phyloP scores from a whole-genome alignment of 495 filamentous ascomycete species.

The Penicillium egyptiacum region DNA sequence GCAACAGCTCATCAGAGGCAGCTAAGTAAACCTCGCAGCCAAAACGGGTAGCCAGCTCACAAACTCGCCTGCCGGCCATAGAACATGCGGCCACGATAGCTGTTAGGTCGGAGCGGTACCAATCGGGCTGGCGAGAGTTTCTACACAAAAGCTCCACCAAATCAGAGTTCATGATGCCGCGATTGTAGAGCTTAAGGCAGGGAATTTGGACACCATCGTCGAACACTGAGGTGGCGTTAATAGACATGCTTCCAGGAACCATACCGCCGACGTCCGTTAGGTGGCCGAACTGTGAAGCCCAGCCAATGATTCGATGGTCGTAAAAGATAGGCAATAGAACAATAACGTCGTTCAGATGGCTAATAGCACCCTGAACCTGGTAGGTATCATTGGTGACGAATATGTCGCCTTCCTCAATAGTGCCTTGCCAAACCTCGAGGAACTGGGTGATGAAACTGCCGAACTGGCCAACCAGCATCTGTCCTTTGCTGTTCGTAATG shows the following conservation, averaged over 20 bases:
- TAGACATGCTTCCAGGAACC: constrained; percentile 53
- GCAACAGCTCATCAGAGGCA: constrained; percentile 43
- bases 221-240: constrained; percentile 51
- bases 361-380: constrained; percentile 49
- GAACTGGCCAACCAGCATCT: constrained; percentile 54
- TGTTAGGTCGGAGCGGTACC: constrained; percentile 50
- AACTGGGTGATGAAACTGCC: constrained; percentile 53
- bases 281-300: constrained; percentile 53
- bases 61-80: constrained; percentile 43
- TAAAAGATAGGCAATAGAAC: constrained; percentile 49
- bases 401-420: constrained; percentile 50
- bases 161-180: constrained; percentile 43
- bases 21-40: constrained; percentile 45
- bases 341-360: constrained; percentile 50
- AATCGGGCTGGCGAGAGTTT: constrained; percentile 51
- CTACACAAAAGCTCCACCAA: constrained; percentile 47
- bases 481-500: constrained; percentile 46
- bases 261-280: constrained; percentile 53
- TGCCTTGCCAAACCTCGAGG: constrained; percentile 42
- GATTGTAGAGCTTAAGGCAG: constrained; percentile 46
- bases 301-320: constrained; percentile 44
- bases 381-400: constrained; percentile 55
- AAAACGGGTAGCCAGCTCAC: constrained; percentile 48
- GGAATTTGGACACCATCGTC: constrained; percentile 56
- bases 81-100: constrained; percentile 50